Percentiles rank a stretch among this genome's conserved stretches.
These are phyloP conservation scores for Salix suchowensis DNA, from an alignment of 345 rosid species.

Conservation along the genomic window DNA sequence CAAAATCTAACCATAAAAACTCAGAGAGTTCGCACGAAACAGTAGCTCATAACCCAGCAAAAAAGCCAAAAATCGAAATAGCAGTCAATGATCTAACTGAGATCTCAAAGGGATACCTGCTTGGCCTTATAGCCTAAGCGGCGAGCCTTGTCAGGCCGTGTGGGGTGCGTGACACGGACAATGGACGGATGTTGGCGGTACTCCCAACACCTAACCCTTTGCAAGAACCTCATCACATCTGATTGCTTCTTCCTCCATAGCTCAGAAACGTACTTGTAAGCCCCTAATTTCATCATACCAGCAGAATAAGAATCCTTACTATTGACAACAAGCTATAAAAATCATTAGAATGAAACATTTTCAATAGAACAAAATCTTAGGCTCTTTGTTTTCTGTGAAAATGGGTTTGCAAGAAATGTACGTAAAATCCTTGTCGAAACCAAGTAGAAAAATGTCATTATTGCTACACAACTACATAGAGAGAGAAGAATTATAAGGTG, in stretches of 20 bases:
- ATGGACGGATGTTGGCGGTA: slow-evolving; percentile 93
- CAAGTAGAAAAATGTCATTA: background rate
- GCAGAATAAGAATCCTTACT: background rate
- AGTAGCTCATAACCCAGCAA: background rate
- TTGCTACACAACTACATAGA: background rate
- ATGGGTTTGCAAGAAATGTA: background rate
- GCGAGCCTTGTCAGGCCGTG: slow-evolving; percentile 98
- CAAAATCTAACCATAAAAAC: background rate
- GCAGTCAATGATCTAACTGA: background rate
- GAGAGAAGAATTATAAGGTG: background rate
- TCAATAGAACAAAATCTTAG: background rate
- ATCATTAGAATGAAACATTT: background rate
- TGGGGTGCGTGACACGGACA: slow-evolving; percentile 78
- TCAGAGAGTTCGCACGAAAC: background rate
- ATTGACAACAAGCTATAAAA: background rate
- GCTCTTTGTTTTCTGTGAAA: background rate
- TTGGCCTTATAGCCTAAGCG: slow-evolving; percentile 96
- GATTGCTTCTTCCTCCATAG: slow-evolving; percentile 99
- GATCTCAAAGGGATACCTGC: slow-evolving; percentile 45
- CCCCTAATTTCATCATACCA: slow-evolving; percentile 42
- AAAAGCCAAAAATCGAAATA: background rate
- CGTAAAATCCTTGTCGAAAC: background rate
- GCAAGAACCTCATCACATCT: slow-evolving; percentile 95
- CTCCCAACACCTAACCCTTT: slow-evolving; percentile 99
- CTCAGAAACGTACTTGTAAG: slow-evolving; percentile 94